Percentiles rank a stretch among this genome's conserved stretches.
Evolutionary conservation across 495 filamentous ascomycete genomes (phyloP).

Genomic region (Barbatosphaeria neglecta): DNA sequence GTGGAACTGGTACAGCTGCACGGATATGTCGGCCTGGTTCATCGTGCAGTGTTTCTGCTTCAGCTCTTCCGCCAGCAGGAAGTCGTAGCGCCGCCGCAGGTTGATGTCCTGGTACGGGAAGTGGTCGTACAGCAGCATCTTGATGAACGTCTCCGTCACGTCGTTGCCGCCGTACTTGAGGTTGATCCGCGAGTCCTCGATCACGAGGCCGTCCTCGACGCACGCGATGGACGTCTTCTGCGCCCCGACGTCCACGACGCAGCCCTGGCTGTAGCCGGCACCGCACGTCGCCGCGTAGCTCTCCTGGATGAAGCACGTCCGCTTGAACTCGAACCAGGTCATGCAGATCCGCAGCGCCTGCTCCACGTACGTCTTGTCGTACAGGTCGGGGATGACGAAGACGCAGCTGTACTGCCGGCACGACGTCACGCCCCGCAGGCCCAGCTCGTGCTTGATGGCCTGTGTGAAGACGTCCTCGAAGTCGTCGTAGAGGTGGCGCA

Average conservation of each 20-base stretch:
- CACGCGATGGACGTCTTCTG: slow-evolving; percentile 98
- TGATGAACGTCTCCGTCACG: slow-evolving; percentile 86
- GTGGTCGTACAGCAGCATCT: slow-evolving; percentile 91
- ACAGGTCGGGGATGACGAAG: slow-evolving; percentile 89
- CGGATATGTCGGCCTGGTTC: slow-evolving; percentile 69
- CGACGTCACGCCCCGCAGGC: slow-evolving; percentile 62
- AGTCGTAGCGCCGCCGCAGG: slow-evolving; percentile 80
- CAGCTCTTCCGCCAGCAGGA: slow-evolving; percentile 83
- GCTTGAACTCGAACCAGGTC: slow-evolving; percentile 75
- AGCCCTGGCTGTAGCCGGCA: slow-evolving; percentile 84
- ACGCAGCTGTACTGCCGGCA: slow-evolving; percentile 87
- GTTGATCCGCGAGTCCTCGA: slow-evolving; percentile 84
- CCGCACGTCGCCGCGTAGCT: slow-evolving; percentile 89
- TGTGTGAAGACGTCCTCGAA: slow-evolving; percentile 78
- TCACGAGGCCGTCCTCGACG: slow-evolving; percentile 90
- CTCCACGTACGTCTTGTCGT: slow-evolving; percentile 87
- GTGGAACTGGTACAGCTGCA: slow-evolving; percentile 76
- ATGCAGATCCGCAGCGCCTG: slow-evolving; percentile 71
- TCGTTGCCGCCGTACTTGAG: slow-evolving; percentile 88
- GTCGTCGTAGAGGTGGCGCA: slow-evolving; percentile 68
- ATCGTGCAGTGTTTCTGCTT: slow-evolving; percentile 84
- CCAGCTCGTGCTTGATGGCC: slow-evolving; percentile 71
- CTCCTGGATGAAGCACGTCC: slow-evolving; percentile 89
- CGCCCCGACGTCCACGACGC: slow-evolving; percentile 92
- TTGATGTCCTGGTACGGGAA: slow-evolving; percentile 94